Evolutionary conservation across 2,329 filamentous ascomycete genomes (phyloP).

Genomic region (Botrytis galanthina): DNA sequence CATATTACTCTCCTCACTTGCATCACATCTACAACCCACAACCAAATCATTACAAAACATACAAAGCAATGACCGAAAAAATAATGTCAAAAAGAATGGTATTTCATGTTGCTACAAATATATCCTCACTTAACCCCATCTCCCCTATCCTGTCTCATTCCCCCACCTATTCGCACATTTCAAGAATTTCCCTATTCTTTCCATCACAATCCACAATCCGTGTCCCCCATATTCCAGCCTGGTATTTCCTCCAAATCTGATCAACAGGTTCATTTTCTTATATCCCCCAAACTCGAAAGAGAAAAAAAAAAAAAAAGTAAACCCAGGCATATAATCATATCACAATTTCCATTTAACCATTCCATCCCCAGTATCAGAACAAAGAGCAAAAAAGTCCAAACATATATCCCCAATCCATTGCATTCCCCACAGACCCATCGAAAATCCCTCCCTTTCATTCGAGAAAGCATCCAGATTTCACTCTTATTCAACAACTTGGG

Average conservation of each 20-base stretch:
- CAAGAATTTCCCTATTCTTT: background rate
- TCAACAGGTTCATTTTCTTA: conserved; percentile 12
- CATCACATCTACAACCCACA: background rate
- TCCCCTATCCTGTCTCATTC: background rate
- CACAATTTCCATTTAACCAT: conserved; percentile 18
- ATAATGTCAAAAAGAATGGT: conserved; percentile 9
- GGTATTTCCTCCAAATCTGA: conserved; percentile 15
- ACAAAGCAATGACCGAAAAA: too few species aligned
- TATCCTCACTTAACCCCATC: conserved; percentile 12
- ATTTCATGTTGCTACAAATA: conserved; percentile 21
- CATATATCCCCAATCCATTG: conserved; percentile 10
- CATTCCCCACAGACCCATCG: background rate
- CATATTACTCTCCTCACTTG: background rate
- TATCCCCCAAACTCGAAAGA: background rate
- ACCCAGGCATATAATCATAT: conserved; percentile 22
- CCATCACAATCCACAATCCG: background rate
- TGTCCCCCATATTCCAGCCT: conserved; percentile 2
- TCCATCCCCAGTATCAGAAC: background rate
- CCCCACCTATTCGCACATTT: background rate
- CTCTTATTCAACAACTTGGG: background rate
- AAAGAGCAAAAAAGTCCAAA: conserved; percentile 6
- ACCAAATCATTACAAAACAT: background rate
- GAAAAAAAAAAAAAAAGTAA: background rate
- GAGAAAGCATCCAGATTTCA: background rate
- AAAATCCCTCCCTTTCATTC: background rate